Evolutionary conservation across 2,329 filamentous ascomycete genomes (phyloP).

Genomic region (Epichloe festucae): DNA sequence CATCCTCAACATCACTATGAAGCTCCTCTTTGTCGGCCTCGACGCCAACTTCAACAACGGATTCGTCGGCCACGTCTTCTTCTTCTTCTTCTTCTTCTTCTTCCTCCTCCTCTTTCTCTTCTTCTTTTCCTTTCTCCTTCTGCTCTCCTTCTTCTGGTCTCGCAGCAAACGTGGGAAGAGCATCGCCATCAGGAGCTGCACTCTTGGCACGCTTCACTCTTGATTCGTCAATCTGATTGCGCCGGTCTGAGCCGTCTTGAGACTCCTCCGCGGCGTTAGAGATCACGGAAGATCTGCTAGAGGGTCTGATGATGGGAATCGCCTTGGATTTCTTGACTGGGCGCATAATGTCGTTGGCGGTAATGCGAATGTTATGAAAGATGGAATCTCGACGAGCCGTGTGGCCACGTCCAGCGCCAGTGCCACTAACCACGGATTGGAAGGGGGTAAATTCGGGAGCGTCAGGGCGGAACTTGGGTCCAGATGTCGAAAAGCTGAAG

Average conservation of each 20-base stretch:
- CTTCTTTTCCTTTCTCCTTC: constrained; percentile 6
- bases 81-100: too few relatives aligned
- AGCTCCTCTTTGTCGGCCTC: neutral
- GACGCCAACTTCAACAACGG: neutral
- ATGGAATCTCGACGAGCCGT: constrained; percentile 38
- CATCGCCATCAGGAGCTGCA: constrained; percentile 52
- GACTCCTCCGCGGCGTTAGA: constrained; percentile 12
- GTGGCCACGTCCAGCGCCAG: constrained; percentile 35
- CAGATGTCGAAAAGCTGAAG: constrained; percentile 56
- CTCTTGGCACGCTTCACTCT: constrained; percentile 65
- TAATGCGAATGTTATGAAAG: constrained; percentile 57
- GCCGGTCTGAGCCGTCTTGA: constrained; percentile 36
- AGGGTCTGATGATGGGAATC: constrained; percentile 63
- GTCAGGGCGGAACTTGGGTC: constrained; percentile 60
- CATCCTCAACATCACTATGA: neutral
- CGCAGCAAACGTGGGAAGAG: constrained; percentile 62
- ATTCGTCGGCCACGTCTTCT: neutral
- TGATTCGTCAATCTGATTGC: constrained; percentile 44
- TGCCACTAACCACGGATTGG: constrained; percentile 28
- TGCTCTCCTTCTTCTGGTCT: constrained; percentile 20
- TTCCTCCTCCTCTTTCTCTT: constrained; percentile 8
- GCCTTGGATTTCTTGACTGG: constrained; percentile 66
- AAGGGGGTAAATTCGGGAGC: constrained; percentile 65
- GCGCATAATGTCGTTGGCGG: constrained; percentile 48
- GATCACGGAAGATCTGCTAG: constrained; percentile 33